These are phyloP conservation scores for Puccinia hordei DNA, from an alignment of 1,284 basidiomycete genomes.

Conservation along the genomic window DNA sequence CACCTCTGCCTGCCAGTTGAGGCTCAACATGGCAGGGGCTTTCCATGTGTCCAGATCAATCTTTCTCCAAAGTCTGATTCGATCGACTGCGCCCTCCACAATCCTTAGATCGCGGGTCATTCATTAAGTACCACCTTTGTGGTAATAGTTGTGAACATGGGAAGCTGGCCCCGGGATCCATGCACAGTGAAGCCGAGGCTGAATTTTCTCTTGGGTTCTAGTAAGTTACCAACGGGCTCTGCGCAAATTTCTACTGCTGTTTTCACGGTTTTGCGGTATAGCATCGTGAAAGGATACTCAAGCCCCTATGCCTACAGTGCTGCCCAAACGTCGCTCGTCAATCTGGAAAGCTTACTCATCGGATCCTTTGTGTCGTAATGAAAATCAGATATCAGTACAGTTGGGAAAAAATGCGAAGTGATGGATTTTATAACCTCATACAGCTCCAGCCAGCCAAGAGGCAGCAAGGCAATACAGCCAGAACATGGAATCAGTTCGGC, in stretches of 20 bases:
- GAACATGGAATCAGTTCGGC: background rate
- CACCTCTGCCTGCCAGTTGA: background rate
- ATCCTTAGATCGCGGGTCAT: background rate
- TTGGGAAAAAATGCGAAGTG: background rate
- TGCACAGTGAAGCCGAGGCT: background rate
- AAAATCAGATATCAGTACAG: conserved; percentile 3
- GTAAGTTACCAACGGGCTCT: background rate
- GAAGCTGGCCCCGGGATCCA: background rate
- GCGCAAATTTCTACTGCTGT: background rate
- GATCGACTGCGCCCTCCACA: conserved; percentile 18
- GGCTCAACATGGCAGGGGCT: conserved; percentile 16
- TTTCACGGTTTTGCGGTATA: conserved; percentile 3
- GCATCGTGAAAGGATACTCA: background rate
- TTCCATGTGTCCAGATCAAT: conserved; percentile 14
- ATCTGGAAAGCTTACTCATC: conserved; percentile 14
- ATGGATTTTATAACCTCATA: background rate
- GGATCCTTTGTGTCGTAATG: conserved; percentile 9
- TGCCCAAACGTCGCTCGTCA: conserved; percentile 4
- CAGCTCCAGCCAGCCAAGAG: background rate
- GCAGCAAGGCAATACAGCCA: background rate
- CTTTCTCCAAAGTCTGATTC: conserved; percentile 13
- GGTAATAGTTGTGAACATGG: background rate
- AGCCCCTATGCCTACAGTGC: background rate
- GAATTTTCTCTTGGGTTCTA: conserved; percentile 11
- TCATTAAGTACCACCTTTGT: background rate